A percentile compares a stretch with the other conserved stretches of the same genome.
phyloP scores from a whole-genome alignment of 2,329 filamentous ascomycete genomes.

The Bimuria novae-zelandiae region DNA sequence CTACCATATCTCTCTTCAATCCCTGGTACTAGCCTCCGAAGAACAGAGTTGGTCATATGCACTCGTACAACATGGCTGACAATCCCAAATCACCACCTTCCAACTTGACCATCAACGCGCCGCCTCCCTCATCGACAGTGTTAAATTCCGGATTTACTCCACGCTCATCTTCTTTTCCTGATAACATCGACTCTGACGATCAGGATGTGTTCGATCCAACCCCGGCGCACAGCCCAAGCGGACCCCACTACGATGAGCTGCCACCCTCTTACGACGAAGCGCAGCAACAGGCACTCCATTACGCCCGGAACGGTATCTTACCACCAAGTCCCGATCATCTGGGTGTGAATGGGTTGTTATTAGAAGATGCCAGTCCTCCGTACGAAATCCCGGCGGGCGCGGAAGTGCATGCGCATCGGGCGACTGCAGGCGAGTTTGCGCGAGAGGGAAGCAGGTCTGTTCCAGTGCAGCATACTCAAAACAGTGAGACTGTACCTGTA shows the following conservation, averaged over 20 bases:
- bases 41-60: background rate
- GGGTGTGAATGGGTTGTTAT: slow-evolving; percentile 20
- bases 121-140: slow-evolving; percentile 21
- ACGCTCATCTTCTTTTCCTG: slow-evolving; percentile 34
- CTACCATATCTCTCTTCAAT: too few relatives aligned
- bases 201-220: slow-evolving; percentile 32
- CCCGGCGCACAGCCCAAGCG: slow-evolving; percentile 35
- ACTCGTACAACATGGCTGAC: slow-evolving; percentile 27
- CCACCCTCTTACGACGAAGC: slow-evolving; percentile 46
- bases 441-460: slow-evolving; percentile 20
- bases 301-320: slow-evolving; percentile 32
- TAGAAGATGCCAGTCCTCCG: slow-evolving; percentile 9
- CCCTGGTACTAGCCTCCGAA: background rate
- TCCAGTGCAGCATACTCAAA: slow-evolving; percentile 14
- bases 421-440: slow-evolving; percentile 24
- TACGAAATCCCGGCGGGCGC: slow-evolving; percentile 28
- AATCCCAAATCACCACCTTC: slow-evolving; percentile 12
- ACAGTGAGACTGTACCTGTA: slow-evolving; percentile 26
- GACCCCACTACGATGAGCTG: slow-evolving; percentile 43
- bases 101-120: slow-evolving; percentile 16
- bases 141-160: slow-evolving; percentile 30
- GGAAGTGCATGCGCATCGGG: slow-evolving; percentile 32
- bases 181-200: slow-evolving; percentile 36
- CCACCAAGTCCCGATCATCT: slow-evolving; percentile 33
- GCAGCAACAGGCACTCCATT: slow-evolving; percentile 33